Evolutionary conservation across 441 rosid genomes (phyloP), one percentile per base, ranked within the genome.

Genomic region (Croton setiger): DNA sequence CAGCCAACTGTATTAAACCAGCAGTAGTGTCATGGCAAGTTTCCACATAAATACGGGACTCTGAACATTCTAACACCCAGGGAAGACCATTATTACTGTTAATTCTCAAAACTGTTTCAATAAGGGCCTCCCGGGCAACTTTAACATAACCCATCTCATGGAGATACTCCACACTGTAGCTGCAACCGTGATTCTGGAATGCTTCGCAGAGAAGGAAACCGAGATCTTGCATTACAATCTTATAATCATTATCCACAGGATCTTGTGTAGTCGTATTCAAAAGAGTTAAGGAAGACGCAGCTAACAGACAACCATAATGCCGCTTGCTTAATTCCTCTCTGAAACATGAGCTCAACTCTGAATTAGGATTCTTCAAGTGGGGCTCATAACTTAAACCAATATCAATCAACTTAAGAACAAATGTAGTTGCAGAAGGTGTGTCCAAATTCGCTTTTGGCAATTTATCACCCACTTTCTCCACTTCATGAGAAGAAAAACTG

Each of bases 331-430:
- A 47, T 61, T 73, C 78, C 72, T 78, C 82, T 63, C 60, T 76
- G 52, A 45, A 67, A 75, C 66, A 59, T 33, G 79, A 66, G 67
- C 75, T 60, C 58, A 85, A 79, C 45, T 61, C 76, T 52, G 89
- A 78, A 75, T 69, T 67, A 65, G 74, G 66, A 68, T 78, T 81
- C 78, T 83, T 84, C 52, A 81, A 73, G 80, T 75, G 68, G 23
- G 99, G 98, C 80, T 93, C 95, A 67, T 93, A 96, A 79, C 98
- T 91, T 79, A 96, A 76, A 69, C 96, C 98, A 71, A 87, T 66
- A 86, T 96, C 98, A 54, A 86, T 90, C 85, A 96, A 81, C 79
- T 84, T 87, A 47, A 96, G 87, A 78, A 81, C 61, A 78, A 93
- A 91, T 49, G 94, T 87, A 66, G 88, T 72, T 69, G 69, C 74